A percentile compares a stretch with the other conserved stretches of the same genome.
These are phyloP conservation scores for Phialophora tarda DNA, from an alignment of 2,329 filamentous ascomycete genomes.

Conservation along the genomic window DNA sequence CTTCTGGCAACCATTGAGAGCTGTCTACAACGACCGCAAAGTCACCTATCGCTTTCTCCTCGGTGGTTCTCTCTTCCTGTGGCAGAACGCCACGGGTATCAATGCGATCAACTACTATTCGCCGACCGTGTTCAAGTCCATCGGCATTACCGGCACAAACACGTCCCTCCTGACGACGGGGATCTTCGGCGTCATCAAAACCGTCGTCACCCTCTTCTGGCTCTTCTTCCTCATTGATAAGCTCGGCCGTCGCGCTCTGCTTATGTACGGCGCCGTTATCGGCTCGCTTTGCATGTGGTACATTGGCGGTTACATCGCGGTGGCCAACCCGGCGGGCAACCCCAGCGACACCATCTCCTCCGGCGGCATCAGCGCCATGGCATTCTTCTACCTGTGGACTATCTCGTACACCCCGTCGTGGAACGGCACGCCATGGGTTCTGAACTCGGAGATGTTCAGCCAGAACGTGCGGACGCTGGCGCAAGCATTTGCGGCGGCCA, in stretches of 20 bases:
- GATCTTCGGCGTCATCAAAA: slow-evolving; percentile 79
- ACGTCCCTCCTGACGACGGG: slow-evolving; percentile 71
- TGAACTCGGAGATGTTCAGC: slow-evolving; percentile 69
- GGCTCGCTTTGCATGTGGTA: slow-evolving; percentile 71
- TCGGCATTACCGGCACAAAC: slow-evolving; percentile 66
- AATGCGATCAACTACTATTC: slow-evolving; percentile 75
- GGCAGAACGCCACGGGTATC: slow-evolving; percentile 78
- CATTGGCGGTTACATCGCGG: slow-evolving; percentile 65
- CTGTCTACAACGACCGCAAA: slow-evolving; percentile 60
- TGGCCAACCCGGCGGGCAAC: slow-evolving; percentile 46
- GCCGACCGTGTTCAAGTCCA: slow-evolving; percentile 70
- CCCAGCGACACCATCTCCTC: slow-evolving; percentile 46
- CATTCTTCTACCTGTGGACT: slow-evolving; percentile 76
- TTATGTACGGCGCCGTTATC: slow-evolving; percentile 68
- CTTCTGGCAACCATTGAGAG: slow-evolving; percentile 74
- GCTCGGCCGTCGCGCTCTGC: slow-evolving; percentile 65
- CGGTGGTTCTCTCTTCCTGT: slow-evolving; percentile 75
- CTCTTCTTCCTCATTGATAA: slow-evolving; percentile 71
- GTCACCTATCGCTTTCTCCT: slow-evolving; percentile 75
- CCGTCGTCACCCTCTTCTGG: slow-evolving; percentile 70
- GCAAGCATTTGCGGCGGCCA: slow-evolving; percentile 72
- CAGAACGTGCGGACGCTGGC: slow-evolving; percentile 71
- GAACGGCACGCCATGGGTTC: slow-evolving; percentile 77
- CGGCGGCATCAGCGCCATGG: slow-evolving; percentile 64
- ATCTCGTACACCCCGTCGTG: slow-evolving; percentile 73